Percentiles rank a stretch among this genome's conserved stretches.
Conservation (phyloP, 257 asterid species). For the Capsicum rhomboideum region DNA sequence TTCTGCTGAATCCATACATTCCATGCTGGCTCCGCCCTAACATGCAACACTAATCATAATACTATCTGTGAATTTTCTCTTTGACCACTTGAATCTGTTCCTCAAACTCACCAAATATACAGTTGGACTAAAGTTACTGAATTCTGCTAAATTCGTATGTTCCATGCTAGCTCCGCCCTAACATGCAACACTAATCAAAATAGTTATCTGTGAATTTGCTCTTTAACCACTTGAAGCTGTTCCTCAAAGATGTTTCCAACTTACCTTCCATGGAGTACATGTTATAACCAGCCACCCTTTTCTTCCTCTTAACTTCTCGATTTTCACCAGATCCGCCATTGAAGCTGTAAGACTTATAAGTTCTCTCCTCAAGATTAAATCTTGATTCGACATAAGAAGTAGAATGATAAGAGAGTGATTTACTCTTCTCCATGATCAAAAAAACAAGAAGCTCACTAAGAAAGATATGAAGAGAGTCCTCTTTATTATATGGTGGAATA, state of each 20-base stretch:
- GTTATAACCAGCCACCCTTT: slow-evolving; percentile 74
- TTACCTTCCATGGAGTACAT: slow-evolving; percentile 73
- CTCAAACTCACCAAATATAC: slow-evolving; percentile 15
- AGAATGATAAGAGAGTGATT: slow-evolving; percentile 60
- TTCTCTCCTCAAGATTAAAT: slow-evolving; percentile 52
- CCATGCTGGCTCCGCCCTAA: neutral
- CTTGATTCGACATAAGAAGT: slow-evolving; percentile 60
- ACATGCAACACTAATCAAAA: slow-evolving; percentile 5
- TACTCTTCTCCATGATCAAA: slow-evolving; percentile 51
- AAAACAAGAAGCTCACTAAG: neutral
- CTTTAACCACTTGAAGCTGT: slow-evolving; percentile 86
- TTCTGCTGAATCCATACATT: neutral
- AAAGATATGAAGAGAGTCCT: neutral
- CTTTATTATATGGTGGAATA: slow-evolving; percentile 10
- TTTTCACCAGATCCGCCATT: slow-evolving; percentile 66
- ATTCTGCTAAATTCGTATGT: neutral
- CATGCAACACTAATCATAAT: slow-evolving; percentile 8
- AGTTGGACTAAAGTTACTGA: too few species aligned
- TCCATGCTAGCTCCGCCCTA: neutral
- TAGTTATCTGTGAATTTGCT: slow-evolving; percentile 48
- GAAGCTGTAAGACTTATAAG: slow-evolving; percentile 58
- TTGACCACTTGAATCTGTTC: slow-evolving; percentile 82
- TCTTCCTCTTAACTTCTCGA: slow-evolving; percentile 70
- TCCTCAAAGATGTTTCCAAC: slow-evolving; percentile 62
- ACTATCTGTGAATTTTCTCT: slow-evolving; percentile 50